A percentile compares a stretch with the other conserved stretches of the same genome.
Evolutionary conservation across 345 rosid genomes (phyloP).

Genomic region (Moricandia moricandioides): DNA sequence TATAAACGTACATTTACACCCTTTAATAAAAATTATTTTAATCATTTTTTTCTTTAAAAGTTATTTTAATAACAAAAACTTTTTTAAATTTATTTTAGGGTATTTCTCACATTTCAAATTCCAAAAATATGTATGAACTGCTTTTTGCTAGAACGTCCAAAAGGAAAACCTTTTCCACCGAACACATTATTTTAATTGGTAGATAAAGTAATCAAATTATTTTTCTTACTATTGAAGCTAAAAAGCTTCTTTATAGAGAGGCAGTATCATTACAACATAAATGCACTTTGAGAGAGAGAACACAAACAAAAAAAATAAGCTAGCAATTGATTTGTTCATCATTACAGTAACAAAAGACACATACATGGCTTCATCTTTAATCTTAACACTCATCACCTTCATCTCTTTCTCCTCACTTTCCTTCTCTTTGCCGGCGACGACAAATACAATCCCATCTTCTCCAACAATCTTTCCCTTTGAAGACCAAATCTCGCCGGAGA

Average conservation of each 20-base stretch:
- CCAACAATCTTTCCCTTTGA: constrained; percentile 48
- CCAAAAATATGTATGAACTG: not conserved
- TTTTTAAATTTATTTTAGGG: no score
- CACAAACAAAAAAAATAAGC: constrained; percentile 20
- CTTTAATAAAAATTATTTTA: no score
- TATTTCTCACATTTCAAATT: no score
- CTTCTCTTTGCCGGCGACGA: constrained; percentile 29
- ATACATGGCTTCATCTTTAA: constrained; percentile 57
- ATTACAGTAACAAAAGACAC: constrained; percentile 41
- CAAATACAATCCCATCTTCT: constrained; percentile 30
- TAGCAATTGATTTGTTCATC: constrained; percentile 58
- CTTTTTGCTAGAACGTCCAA: not conserved
- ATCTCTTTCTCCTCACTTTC: constrained; percentile 36
- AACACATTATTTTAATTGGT: not conserved
- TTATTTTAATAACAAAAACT: no score
- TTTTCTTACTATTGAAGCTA: not conserved
- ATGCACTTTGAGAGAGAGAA: constrained; percentile 13
- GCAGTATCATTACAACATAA: constrained; percentile 30
- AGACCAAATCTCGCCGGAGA: constrained; percentile 65
- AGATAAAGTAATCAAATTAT: not conserved
- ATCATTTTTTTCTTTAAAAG: no score
- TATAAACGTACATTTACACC: no score
- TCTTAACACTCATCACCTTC: constrained; percentile 35
- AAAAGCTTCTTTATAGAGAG: constrained; percentile 29
- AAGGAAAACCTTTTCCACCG: constrained; percentile 17